Evolutionary conservation across 345 rosid genomes (phyloP).

Genomic region (Mallotus nudiflorus): DNA sequence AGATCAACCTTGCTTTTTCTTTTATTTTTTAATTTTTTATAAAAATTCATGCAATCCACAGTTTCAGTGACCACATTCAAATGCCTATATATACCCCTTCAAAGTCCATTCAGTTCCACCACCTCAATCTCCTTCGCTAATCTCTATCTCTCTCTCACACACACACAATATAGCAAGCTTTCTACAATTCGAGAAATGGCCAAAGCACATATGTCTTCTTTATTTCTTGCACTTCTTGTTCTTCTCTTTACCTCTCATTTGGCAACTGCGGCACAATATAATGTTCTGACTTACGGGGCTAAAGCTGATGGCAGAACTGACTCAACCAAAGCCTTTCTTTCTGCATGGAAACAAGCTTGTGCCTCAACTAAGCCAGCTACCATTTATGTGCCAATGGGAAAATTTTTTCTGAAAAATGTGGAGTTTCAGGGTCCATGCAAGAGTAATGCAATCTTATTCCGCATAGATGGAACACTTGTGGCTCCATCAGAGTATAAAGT

Average conservation of each 20-base stretch:
- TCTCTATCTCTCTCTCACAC: neutral
- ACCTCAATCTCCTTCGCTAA: neutral
- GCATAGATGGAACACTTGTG: constrained; percentile 49
- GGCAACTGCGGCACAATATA: constrained; percentile 5
- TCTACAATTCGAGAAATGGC: neutral
- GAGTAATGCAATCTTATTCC: constrained; percentile 39
- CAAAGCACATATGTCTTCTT: neutral
- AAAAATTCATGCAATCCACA: neutral
- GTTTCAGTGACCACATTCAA: neutral
- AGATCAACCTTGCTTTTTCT: neutral
- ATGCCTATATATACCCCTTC: constrained; percentile 3
- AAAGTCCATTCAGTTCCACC: neutral
- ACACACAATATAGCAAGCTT: neutral
- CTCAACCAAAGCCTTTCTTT: constrained; percentile 14
- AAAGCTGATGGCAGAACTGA: constrained; percentile 13
- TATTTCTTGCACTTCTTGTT: neutral
- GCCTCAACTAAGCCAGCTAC: constrained; percentile 2
- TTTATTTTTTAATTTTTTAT: neutral
- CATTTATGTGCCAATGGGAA: constrained; percentile 4
- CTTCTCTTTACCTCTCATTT: neutral
- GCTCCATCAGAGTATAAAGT: constrained; percentile 56
- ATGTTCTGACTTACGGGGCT: constrained; percentile 20
- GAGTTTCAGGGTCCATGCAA: constrained; percentile 52
- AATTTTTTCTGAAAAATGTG: constrained; percentile 7
- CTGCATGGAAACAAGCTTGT: constrained; percentile 22